Evolutionary conservation across 2,329 filamentous ascomycete genomes (phyloP), one percentile per base, ranked within the genome.

Genomic region (Teratosphaeria destructans): DNA sequence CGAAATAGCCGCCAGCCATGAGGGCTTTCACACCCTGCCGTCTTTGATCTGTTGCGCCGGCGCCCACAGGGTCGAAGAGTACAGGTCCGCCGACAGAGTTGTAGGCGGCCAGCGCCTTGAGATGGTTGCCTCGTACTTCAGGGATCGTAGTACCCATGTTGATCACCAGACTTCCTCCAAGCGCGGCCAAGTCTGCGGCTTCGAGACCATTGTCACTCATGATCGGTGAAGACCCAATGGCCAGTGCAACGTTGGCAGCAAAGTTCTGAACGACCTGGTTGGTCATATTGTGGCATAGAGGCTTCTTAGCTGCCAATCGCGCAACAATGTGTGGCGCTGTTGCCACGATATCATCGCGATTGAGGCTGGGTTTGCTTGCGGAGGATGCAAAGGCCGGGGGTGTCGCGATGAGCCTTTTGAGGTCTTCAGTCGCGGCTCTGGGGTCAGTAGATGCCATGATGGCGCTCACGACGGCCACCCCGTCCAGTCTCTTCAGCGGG

Each of bases 231-330:
- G 89, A 88, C 39, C 93, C 93, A 57, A 95, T 81, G 37, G 87
- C 84, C 16, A 96, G 81, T 47, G 90, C 90, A 3, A 96, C 87
- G 70, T 95, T 96, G 57, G 94, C 93, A 16, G 92, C 89, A 68
- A 97, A 89, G 75, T 96, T 96, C 70, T 96, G 91, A 26, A 96
- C 93, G 0, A 97, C 93, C 57, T 92, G 81, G 72, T 97, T 97
- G 57, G 94, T 97, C 90, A 97, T 97, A 75, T 96, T 96, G 76
- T 97, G 93, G 56, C 88, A 88, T 32, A 97, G 80, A 0, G 92
- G 91, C 59, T 82, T 86, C 52, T 75, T 79, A 2, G 78, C 72
- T 5, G 82, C 82, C 55, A 96, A 81, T 5, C 79, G 78, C 61
- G 77, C 78, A 52, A 95, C 78, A 19, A 73, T 65, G 3, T 35